Evolutionary conservation across 2,329 filamentous ascomycete genomes (phyloP).

Genomic region (Calonectria montana): DNA sequence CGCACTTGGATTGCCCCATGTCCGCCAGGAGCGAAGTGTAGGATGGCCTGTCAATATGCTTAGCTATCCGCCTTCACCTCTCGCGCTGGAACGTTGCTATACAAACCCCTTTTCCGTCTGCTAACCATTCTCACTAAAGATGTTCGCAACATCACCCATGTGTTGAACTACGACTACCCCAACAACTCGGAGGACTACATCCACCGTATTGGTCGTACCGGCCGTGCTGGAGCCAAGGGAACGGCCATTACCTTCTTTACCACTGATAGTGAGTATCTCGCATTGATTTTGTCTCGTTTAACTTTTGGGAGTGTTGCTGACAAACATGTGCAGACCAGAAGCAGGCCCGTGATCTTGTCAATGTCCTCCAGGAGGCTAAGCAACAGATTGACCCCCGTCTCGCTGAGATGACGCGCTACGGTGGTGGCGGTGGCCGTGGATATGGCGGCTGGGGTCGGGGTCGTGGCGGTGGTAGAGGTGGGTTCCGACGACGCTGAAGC

Average conservation of each 20-base stretch:
- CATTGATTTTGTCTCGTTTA: not conserved
- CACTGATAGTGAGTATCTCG: conserved; percentile 91
- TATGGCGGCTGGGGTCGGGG: conserved; percentile 79
- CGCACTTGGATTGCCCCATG: conserved; percentile 70
- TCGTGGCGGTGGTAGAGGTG: conserved; percentile 65
- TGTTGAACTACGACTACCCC: conserved; percentile 99
- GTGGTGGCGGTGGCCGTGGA: conserved; percentile 82
- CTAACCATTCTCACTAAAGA: conserved; percentile 90
- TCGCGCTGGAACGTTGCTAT: conserved; percentile 73
- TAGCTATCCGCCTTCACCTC: conserved; percentile 57
- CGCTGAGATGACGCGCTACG: conserved; percentile 93
- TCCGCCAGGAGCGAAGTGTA: conserved; percentile 66
- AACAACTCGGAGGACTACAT: conserved; percentile 99
- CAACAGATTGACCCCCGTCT: conserved; percentile 97
- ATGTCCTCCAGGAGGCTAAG: conserved; percentile 94
- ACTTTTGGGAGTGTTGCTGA: conserved; percentile 46
- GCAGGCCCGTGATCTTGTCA: conserved; percentile 96
- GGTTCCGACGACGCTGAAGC: conserved; percentile 51
- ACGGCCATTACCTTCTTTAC: conserved; percentile 99
- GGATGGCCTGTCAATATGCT: conserved; percentile 61
- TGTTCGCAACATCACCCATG: conserved; percentile 99
- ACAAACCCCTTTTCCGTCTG: conserved; percentile 64
- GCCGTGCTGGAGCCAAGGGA: conserved; percentile 92
- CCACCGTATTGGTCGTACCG: conserved; percentile 95
- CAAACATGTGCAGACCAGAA: conserved; percentile 74